Evolutionary conservation across 2,329 filamentous ascomycete species (phyloP).

Genomic region (Thielaviopsis cerberus): DNA sequence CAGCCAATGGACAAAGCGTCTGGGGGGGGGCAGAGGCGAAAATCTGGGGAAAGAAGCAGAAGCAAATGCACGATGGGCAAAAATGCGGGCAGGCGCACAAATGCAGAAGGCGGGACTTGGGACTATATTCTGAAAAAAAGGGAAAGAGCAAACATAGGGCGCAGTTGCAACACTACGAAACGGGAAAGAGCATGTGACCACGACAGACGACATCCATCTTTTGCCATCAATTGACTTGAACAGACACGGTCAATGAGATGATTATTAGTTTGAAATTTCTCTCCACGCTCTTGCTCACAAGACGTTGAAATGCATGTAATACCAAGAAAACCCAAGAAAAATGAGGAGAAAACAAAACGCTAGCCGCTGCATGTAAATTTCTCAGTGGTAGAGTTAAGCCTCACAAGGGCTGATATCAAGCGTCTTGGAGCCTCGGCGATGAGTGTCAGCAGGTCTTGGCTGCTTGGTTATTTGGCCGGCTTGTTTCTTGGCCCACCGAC

Average conservation of each 20-base stretch:
- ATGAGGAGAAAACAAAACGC: neutral
- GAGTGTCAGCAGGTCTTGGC: too few relatives aligned
- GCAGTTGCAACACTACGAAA: neutral
- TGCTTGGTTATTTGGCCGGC: too few relatives aligned
- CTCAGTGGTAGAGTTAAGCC: neutral
- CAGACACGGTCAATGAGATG: too few relatives aligned
- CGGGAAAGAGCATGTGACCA: neutral
- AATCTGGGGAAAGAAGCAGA: neutral
- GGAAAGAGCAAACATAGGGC: neutral
- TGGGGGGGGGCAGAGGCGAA: too few relatives aligned
- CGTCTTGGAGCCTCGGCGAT: too few relatives aligned
- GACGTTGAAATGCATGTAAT: neutral
- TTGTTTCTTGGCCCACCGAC: too few relatives aligned
- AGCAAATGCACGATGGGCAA: neutral
- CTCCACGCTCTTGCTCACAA: neutral
- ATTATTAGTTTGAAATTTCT: too few relatives aligned
- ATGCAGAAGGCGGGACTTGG: neutral
- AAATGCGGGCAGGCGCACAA: neutral
- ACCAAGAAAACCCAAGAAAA: neutral
- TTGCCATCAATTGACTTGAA: too few relatives aligned
- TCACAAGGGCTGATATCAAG: neutral
- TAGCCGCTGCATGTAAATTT: neutral
- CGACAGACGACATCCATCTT: neutral
- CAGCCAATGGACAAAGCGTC: neutral
- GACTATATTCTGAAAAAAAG: neutral